phyloP scores from a whole-genome alignment of 257 asterid genomes.

The Fraxinus quadrangulata region DNA sequence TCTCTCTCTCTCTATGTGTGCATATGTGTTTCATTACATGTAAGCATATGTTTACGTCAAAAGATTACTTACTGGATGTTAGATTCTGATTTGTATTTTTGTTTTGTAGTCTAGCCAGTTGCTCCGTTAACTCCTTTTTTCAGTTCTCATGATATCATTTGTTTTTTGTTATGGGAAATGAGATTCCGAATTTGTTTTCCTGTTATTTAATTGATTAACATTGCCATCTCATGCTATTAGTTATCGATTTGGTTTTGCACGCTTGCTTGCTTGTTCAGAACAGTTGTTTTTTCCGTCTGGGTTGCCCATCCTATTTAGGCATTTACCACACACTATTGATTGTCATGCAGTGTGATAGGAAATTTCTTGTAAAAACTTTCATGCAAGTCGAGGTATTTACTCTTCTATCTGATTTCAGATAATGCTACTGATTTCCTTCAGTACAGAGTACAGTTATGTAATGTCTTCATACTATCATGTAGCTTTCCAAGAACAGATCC shows the following conservation, averaged over 20 bases:
- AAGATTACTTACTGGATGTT: not conserved
- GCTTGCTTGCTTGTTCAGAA: not conserved
- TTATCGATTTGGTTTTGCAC: not conserved
- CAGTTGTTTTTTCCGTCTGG: not conserved
- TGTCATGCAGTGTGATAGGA: not conserved
- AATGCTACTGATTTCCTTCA: not conserved
- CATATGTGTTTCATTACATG: not conserved
- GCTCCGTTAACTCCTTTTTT: not conserved
- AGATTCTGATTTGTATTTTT: not conserved
- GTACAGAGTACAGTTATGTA: not conserved
- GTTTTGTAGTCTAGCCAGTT: not conserved
- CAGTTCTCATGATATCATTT: not conserved
- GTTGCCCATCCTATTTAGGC: not conserved
- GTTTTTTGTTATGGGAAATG: not conserved
- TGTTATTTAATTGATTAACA: not conserved
- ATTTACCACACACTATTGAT: not conserved
- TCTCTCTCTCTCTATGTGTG: not conserved
- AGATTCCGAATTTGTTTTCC: not conserved
- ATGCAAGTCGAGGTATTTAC: not conserved
- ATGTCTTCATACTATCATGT: not conserved
- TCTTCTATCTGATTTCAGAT: not conserved
- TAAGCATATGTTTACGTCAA: not conserved
- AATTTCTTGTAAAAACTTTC: not conserved
- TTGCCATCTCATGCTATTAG: not conserved
- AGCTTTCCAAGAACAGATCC: slow-evolving; percentile 7